Evolutionary conservation across 1,284 basidiomycete species (phyloP).

Genomic region (Sphagnurus paluster): DNA sequence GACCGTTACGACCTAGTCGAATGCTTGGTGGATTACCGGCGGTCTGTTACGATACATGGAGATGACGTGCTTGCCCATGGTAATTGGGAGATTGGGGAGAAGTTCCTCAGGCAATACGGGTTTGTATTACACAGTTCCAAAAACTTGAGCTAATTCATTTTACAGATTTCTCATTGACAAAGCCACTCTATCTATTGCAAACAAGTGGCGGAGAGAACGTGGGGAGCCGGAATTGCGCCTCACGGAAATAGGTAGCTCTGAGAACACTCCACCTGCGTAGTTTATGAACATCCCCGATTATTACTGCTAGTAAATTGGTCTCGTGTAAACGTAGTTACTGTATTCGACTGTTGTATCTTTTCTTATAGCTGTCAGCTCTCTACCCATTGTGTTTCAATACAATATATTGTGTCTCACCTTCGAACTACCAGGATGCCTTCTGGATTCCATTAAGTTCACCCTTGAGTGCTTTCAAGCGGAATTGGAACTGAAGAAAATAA

Average conservation of each 20-base stretch:
- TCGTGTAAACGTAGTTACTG: conserved; percentile 1
- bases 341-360: conserved; percentile 9
- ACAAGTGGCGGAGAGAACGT: conserved; percentile 77
- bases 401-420: conserved; percentile 8
- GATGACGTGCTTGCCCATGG: conserved; percentile 85
- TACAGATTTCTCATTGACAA: conserved; percentile 73
- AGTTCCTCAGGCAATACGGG: conserved; percentile 81
- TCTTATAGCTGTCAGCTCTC: neutral
- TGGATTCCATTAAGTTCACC: conserved; percentile 84
- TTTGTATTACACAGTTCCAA: conserved; percentile 35
- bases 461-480: conserved; percentile 78
- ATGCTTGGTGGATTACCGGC: conserved; percentile 70
- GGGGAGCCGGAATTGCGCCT: conserved; percentile 65
- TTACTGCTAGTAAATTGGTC: conserved; percentile 5
- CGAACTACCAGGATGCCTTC: conserved; percentile 83
- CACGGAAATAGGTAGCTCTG: conserved; percentile 51
- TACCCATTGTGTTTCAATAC: neutral
- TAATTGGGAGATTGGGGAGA: conserved; percentile 87
- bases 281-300: neutral
- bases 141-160: conserved; percentile 4
- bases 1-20: conserved; percentile 78
- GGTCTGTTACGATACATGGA: conserved; percentile 73
- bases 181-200: conserved; percentile 60
- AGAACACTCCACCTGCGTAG: conserved; percentile 35
- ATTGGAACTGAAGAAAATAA: conserved; percentile 75